A percentile compares a stretch with the other conserved stretches of the same genome.
These are phyloP conservation scores for Aureobasidium sp. DNA, from an alignment of 2,329 filamentous ascomycete genomes.

Conservation along the genomic window DNA sequence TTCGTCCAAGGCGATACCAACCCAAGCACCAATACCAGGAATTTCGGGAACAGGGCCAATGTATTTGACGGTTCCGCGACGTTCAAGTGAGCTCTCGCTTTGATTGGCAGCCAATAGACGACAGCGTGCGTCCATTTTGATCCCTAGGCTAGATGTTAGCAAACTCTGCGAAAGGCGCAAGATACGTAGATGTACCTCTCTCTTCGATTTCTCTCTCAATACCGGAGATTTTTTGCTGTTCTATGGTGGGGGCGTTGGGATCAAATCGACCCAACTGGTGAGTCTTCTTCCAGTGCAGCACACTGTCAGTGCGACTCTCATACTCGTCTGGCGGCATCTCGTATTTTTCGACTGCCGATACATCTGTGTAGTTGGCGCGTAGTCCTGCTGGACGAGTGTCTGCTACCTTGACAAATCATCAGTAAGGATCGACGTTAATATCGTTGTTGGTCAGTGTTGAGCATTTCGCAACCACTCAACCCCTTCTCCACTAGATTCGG, in stretches of 20 bases:
- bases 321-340: slow-evolving; percentile 81
- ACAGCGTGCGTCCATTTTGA: slow-evolving; percentile 37
- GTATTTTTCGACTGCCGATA: slow-evolving; percentile 79
- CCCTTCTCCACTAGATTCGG: not conserved
- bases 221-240: slow-evolving; percentile 64
- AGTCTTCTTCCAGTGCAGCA: slow-evolving; percentile 91
- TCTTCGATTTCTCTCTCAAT: slow-evolving; percentile 62
- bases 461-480: not conserved
- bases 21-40: slow-evolving; percentile 56
- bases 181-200: slow-evolving; percentile 42
- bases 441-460: not conserved
- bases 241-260: slow-evolving; percentile 67
- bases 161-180: not conserved
- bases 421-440: not conserved
- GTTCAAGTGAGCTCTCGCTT: slow-evolving; percentile 28
- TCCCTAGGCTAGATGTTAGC: slow-evolving; percentile 27
- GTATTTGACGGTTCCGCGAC: slow-evolving; percentile 64
- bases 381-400: slow-evolving; percentile 72
- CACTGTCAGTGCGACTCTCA: slow-evolving; percentile 76
- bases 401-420: slow-evolving; percentile 51
- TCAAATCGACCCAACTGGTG: slow-evolving; percentile 96
- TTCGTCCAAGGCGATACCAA: slow-evolving; percentile 68
- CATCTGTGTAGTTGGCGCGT: slow-evolving; percentile 74
- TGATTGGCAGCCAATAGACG: slow-evolving; percentile 55
- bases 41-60: slow-evolving; percentile 71